Evolutionary conservation across 2,329 filamentous ascomycete genomes (phyloP).

Genomic region (Claviceps lovelessii): DNA sequence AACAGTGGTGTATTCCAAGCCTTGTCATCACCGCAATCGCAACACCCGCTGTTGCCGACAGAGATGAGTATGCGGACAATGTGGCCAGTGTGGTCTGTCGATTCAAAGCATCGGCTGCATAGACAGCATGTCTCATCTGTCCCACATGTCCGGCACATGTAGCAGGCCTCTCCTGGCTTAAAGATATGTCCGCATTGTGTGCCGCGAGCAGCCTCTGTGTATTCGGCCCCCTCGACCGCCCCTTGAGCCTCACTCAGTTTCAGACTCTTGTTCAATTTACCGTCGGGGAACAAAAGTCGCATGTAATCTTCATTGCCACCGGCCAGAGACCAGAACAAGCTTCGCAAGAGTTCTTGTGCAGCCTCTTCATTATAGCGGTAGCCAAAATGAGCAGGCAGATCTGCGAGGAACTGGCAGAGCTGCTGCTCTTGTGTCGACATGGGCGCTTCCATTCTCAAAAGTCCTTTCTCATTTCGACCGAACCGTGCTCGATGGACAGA

Average conservation of each 20-base stretch:
- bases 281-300: constrained; percentile 67
- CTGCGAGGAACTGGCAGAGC: constrained; percentile 70
- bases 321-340: constrained; percentile 78
- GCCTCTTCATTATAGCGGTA: constrained; percentile 66
- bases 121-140: constrained; percentile 91
- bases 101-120: constrained; percentile 86
- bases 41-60: constrained; percentile 85
- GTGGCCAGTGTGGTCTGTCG: constrained; percentile 87
- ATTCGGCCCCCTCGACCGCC: constrained; percentile 86
- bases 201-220: constrained; percentile 78
- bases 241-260: constrained; percentile 80
- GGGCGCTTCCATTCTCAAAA: constrained; percentile 32
- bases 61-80: constrained; percentile 81
- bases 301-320: constrained; percentile 62
- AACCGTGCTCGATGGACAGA: neutral
- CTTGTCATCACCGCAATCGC: constrained; percentile 91
- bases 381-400: constrained; percentile 57
- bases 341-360: constrained; percentile 55
- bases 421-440: constrained; percentile 60
- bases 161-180: constrained; percentile 83
- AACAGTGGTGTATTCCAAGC: constrained; percentile 80
- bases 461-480: constrained; percentile 15
- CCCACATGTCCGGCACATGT: constrained; percentile 86
- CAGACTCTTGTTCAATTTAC: constrained; percentile 49
- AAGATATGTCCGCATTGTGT: constrained; percentile 97